Base-by-base conservation (phyloP, 768 basidiomycete genomes). In the Agaricus subrufescens region DNA sequence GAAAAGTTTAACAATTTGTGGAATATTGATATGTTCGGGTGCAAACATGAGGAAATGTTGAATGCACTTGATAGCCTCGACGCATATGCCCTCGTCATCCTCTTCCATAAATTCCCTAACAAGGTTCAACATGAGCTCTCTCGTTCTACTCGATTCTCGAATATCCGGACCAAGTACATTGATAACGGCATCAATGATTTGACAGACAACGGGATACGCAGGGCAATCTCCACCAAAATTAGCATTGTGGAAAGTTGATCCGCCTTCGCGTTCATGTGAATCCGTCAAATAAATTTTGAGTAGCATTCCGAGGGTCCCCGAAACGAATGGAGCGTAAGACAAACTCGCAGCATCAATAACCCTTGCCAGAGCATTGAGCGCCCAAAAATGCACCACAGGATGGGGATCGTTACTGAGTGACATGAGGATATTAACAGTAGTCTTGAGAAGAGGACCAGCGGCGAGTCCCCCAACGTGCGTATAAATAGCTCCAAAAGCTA, bases 31-130 rank as follows among this genome's bases (percentile, higher is more conserved):
- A 52, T 91, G 80, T 59, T 91, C 84, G 0, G 94, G 88, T 0
- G 91, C 88, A 62, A 98, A 98, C 85, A 99, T 96, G 40, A 98
- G 80, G 75, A 97, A 88, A 67, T 98, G 96, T 63, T 98, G 96
- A 10, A 94, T 86, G 69, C 94, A 96, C 70, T 89, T 91, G 69
- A 98, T 95, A 2, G 94, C 94, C 68, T 98, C 94, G 1, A 98
- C 91, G 38, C 87, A 79, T 53, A 94, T 86, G 1, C 87, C 86
- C 64, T 96, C 93, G 61, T 97, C 93, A 2, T 85, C 82, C 64
- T 98, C 95, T 40, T 82, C 71, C 3, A 85, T 84, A 64, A 98
- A 92, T 62, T 94, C 89, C 57, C 86, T 81, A 4, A 98, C 88
- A 15, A 98, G 79, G 63, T 89, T 86, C 39, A 96, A 80, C 10